Percentiles rank a stretch among this genome's conserved stretches.
Conservation (phyloP, 1,284 basidiomycete species). For the Malassezia globosa region DNA sequence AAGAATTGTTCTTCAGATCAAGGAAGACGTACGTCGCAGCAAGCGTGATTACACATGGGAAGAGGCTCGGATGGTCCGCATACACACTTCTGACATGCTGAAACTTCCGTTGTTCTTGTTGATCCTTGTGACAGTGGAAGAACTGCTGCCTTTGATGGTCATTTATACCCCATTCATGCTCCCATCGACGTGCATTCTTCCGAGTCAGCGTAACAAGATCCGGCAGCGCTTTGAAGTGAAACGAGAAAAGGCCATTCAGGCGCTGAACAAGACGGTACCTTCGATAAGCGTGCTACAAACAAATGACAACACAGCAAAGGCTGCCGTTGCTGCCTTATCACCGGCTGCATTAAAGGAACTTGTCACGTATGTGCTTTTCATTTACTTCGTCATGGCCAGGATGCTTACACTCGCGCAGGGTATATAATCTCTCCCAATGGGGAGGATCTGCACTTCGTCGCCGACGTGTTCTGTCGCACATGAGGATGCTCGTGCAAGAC, state of each 20-base stretch:
- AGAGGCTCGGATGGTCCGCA: constrained; percentile 30
- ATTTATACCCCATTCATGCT: constrained; percentile 73
- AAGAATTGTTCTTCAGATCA: constrained; percentile 20
- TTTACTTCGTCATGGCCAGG: constrained; percentile 5
- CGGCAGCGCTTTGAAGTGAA: constrained; percentile 32
- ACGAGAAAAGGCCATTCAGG: constrained; percentile 23
- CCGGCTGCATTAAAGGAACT: constrained; percentile 17
- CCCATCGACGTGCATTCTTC: constrained; percentile 75
- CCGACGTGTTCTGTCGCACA: constrained; percentile 23
- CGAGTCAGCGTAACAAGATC: constrained; percentile 57
- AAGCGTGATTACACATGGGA: constrained; percentile 22
- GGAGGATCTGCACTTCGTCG: constrained; percentile 23
- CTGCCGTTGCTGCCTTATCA: constrained; percentile 13
- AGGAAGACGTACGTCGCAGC: constrained; percentile 17
- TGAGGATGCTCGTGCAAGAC: constrained; percentile 25
- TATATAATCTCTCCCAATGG: constrained; percentile 30
- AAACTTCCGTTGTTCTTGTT: constrained; percentile 71
- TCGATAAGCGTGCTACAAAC: constrained; percentile 5
- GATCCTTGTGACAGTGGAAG: constrained; percentile 65
- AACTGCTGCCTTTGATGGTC: constrained; percentile 69
- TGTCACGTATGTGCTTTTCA: constrained; percentile 12
- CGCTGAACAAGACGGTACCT: constrained; percentile 17
- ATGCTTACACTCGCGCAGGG: too few species aligned
- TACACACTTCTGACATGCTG: constrained; percentile 34
- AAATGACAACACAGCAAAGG: constrained; percentile 1